Evolutionary conservation across 768 basidiomycete species (phyloP).

Genomic region (Kwoniella heveanensis): DNA sequence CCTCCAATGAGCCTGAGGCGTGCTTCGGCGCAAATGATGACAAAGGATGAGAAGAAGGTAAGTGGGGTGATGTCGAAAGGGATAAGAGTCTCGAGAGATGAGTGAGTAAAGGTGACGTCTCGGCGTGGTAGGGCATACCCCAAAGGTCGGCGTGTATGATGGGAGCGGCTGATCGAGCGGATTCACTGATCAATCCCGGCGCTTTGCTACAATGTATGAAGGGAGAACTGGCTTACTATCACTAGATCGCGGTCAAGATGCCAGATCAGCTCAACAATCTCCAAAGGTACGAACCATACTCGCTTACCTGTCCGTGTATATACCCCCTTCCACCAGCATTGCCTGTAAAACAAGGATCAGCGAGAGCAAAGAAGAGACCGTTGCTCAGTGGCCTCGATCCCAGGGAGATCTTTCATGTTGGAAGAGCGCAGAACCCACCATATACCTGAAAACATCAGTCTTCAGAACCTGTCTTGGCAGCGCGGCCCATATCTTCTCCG

Average conservation of each 20-base stretch:
- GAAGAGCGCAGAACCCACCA: conserved; percentile 19
- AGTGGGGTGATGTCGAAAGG: conserved; percentile 30
- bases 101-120: conserved; percentile 32
- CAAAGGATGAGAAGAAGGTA: conserved; percentile 24
- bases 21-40: conserved; percentile 22
- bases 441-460: conserved; percentile 47
- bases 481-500: conserved; percentile 36
- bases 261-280: too few species aligned
- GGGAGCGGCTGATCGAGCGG: conserved; percentile 32
- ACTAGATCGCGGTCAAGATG: too few species aligned
- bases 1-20: conserved; percentile 6
- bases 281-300: too few species aligned
- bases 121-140: conserved; percentile 38
- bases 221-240: conserved; percentile 6
- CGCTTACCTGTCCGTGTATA: conserved; percentile 44
- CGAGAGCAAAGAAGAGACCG: neutral
- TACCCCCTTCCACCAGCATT: conserved; percentile 46
- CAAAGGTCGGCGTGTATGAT: conserved; percentile 45
- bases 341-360: conserved; percentile 11
- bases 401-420: too few species aligned
- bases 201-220: too few species aligned
- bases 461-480: conserved; percentile 44
- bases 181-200: too few species aligned
- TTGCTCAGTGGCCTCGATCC: too few species aligned
- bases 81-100: conserved; percentile 40